phyloP scores from a whole-genome alignment of 495 filamentous ascomycete species.

The Pyrenula massariospora region DNA sequence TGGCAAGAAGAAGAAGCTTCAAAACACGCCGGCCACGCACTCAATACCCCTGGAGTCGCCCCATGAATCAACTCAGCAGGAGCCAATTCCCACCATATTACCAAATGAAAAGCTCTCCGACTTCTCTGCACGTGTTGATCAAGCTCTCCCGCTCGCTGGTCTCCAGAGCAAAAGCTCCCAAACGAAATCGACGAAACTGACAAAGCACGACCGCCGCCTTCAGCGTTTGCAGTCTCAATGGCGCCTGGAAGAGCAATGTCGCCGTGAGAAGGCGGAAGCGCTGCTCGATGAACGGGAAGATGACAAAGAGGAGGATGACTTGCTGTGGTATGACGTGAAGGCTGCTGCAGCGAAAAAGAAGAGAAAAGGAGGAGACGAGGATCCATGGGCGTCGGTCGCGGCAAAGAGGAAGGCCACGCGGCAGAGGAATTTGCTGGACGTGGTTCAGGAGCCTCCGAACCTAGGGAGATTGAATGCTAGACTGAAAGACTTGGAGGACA shows the following conservation, averaged over 20 bases:
- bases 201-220: conserved; percentile 74
- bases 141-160: conserved; percentile 62
- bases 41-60: conserved; percentile 6
- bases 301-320: conserved; percentile 37
- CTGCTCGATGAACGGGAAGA: conserved; percentile 52
- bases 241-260: conserved; percentile 53
- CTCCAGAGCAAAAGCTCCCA: conserved; percentile 36
- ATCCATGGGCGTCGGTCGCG: conserved; percentile 71
- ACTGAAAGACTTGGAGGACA: no score
- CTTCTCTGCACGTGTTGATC: conserved; percentile 76
- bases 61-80: conserved; percentile 2
- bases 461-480: conserved; percentile 57
- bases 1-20: conserved; percentile 37
- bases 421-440: conserved; percentile 52
- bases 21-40: conserved; percentile 4
- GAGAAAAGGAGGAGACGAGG: conserved; percentile 44
- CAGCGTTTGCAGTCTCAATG: conserved; percentile 70
- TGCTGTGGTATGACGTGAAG: conserved; percentile 37
- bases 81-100: conserved; percentile 50
- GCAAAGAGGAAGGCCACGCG: conserved; percentile 44
- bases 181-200: conserved; percentile 28
- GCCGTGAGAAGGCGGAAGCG: conserved; percentile 43
- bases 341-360: conserved; percentile 40
- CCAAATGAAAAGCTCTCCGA: conserved; percentile 75
- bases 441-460: conserved; percentile 70